A percentile compares a stretch with the other conserved stretches of the same genome.
These are phyloP conservation scores for Phytophthora palmivora DNA, from an alignment of 352 stramenopile species.

Conservation along the genomic window DNA sequence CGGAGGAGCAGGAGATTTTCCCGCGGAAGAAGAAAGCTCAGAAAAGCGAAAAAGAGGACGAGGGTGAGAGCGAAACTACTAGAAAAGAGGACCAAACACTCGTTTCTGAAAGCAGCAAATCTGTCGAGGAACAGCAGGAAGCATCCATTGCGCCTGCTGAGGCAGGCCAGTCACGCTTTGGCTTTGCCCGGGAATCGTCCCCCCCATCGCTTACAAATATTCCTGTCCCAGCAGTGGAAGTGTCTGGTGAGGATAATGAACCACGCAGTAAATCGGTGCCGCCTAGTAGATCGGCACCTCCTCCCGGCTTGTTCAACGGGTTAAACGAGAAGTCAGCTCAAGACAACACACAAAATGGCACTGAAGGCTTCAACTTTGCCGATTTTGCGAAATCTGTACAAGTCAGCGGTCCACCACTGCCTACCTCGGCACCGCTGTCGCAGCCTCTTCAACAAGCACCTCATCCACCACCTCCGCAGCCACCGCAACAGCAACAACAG, in stretches of 20 bases:
- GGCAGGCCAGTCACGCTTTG: conserved; percentile 55
- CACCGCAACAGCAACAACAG: conserved; percentile 21
- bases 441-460: conserved; percentile 23
- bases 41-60: conserved; percentile 19
- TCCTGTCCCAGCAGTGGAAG: conserved; percentile 3
- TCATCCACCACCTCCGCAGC: conserved; percentile 14
- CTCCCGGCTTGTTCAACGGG: conserved; percentile 34
- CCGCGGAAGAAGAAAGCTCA: conserved; percentile 43
- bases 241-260: conserved; percentile 7
- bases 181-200: conserved; percentile 50
- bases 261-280: conserved; percentile 28
- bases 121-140: conserved; percentile 22
- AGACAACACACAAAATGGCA: conserved; percentile 12
- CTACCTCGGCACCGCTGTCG: conserved; percentile 19
- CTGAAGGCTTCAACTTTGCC: conserved; percentile 51
- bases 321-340: conserved; percentile 9
- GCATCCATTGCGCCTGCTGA: conserved; percentile 1
- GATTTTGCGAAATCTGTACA: conserved; percentile 56
- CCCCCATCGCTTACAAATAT: conserved; percentile 12
- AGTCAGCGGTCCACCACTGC: conserved; percentile 24
- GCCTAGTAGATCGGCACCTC: conserved; percentile 25
- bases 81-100: conserved; percentile 7
- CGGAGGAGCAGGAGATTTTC: conserved; percentile 65
- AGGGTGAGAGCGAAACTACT: conserved; percentile 11
- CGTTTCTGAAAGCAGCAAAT: conserved; percentile 8